Evolutionary conservation across 257 asterid species (phyloP).

Genomic region (Nicotiana benthamiana): DNA sequence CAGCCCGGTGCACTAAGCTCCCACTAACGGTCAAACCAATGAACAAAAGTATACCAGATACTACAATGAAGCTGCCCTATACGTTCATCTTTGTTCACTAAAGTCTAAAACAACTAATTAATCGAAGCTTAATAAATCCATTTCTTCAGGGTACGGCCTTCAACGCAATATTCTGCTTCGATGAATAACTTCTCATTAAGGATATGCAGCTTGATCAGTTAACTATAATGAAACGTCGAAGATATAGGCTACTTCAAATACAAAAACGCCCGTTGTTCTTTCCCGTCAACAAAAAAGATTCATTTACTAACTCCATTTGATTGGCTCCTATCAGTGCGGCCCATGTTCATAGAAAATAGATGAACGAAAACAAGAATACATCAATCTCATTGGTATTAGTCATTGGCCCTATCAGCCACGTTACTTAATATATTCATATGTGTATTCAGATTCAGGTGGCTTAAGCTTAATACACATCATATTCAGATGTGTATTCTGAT

Average conservation of each 20-base stretch:
- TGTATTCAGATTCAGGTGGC: too few relatives aligned
- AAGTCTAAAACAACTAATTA: not conserved
- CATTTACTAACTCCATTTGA: not conserved
- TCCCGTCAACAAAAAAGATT: not conserved
- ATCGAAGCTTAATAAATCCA: not conserved
- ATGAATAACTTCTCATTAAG: not conserved
- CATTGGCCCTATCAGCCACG: too few relatives aligned
- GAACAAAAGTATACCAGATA: not conserved
- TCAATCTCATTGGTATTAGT: not conserved
- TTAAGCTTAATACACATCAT: too few relatives aligned
- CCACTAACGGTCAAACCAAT: not conserved
- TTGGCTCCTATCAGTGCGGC: not conserved
- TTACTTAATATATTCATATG: too few relatives aligned
- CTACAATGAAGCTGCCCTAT: not conserved
- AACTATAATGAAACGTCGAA: not conserved
- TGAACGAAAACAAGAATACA: not conserved
- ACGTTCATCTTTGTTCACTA: not conserved
- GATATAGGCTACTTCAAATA: not conserved
- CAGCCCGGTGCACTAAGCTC: too few relatives aligned
- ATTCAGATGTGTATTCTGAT: too few relatives aligned
- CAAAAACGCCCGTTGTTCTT: not conserved
- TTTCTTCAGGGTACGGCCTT: not conserved
- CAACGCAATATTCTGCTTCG: not conserved
- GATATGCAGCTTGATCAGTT: not conserved
- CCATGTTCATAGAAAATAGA: not conserved